Percentiles rank a stretch among this genome's conserved stretches.
Evolutionary conservation across 192 early-diverging fungal genomes (phyloP).

Genomic region (Phlyctochytrium planicorne): DNA sequence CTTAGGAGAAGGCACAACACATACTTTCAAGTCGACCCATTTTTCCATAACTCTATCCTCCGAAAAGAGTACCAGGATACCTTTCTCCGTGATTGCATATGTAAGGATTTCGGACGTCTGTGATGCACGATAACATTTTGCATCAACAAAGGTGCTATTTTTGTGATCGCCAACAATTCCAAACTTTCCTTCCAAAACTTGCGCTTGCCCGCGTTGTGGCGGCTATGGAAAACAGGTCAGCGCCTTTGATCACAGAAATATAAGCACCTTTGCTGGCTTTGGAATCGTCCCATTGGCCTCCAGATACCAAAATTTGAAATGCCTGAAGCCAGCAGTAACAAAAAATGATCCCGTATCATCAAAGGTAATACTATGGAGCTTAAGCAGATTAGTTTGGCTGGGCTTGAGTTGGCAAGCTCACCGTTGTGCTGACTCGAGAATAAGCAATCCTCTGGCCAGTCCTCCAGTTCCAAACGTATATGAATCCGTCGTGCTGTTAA

Average conservation of each 20-base stretch:
- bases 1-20: background rate
- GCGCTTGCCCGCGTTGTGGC: conserved; percentile 10
- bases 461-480: conserved; percentile 84
- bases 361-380: conserved; percentile 58
- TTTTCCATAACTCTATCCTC: conserved; percentile 67
- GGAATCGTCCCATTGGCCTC: conserved; percentile 35
- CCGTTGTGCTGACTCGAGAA: conserved; percentile 63
- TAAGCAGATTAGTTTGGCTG: background rate
- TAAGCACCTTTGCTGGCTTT: background rate
- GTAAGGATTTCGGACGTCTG: conserved; percentile 10
- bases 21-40: conserved; percentile 79
- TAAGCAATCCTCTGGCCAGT: conserved; percentile 59
- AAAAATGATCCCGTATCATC: conserved; percentile 63
- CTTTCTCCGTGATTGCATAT: conserved; percentile 70
- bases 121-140: conserved; percentile 28
- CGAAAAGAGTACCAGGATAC: conserved; percentile 66
- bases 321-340: conserved; percentile 74
- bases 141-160: conserved; percentile 72
- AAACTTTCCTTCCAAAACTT: conserved; percentile 62
- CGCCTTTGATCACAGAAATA: background rate
- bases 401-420: no score
- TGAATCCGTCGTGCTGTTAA: conserved; percentile 72
- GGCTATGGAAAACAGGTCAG: background rate
- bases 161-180: conserved; percentile 67
- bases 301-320: conserved; percentile 81